phyloP scores from a whole-genome alignment of 495 filamentous ascomycete species.

The Neurospora hispaniola region DNA sequence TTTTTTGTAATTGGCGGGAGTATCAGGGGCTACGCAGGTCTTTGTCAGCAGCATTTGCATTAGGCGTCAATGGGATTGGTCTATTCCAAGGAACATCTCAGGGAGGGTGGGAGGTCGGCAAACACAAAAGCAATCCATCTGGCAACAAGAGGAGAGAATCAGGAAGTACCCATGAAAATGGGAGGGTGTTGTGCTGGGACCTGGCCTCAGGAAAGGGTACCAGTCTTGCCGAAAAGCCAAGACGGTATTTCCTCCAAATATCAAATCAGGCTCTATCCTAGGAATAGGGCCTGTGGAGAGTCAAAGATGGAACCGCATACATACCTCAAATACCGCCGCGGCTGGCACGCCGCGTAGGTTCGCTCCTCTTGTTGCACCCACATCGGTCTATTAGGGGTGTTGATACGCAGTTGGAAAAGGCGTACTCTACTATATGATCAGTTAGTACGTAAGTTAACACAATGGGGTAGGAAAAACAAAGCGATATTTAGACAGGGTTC shows the following conservation, averaged over 20 bases:
- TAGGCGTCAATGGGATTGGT: conserved; percentile 11
- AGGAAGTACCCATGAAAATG: background rate
- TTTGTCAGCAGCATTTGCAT: conserved; percentile 14
- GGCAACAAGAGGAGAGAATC: conserved; percentile 2
- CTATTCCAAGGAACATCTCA: background rate
- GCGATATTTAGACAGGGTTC: background rate
- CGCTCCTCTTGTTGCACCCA: background rate
- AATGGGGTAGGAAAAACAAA: conserved; percentile 1
- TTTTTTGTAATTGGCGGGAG: conserved; percentile 8
- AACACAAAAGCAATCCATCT: conserved; percentile 1
- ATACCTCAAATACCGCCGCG: background rate
- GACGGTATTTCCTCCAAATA: background rate
- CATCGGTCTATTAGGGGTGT: background rate
- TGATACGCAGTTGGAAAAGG: background rate
- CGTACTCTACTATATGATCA: background rate
- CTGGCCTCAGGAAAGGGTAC: background rate
- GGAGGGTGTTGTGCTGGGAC: background rate
- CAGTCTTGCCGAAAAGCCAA: background rate
- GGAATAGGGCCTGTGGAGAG: background rate
- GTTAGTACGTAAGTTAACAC: background rate
- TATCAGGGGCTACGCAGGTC: background rate
- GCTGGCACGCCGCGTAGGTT: background rate
- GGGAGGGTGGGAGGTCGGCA: conserved; percentile 3
- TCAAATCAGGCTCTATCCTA: background rate
- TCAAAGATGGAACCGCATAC: background rate